Conservation (phyloP, 768 basidiomycete genomes). For the Udeniomyces megalosporus region DNA sequence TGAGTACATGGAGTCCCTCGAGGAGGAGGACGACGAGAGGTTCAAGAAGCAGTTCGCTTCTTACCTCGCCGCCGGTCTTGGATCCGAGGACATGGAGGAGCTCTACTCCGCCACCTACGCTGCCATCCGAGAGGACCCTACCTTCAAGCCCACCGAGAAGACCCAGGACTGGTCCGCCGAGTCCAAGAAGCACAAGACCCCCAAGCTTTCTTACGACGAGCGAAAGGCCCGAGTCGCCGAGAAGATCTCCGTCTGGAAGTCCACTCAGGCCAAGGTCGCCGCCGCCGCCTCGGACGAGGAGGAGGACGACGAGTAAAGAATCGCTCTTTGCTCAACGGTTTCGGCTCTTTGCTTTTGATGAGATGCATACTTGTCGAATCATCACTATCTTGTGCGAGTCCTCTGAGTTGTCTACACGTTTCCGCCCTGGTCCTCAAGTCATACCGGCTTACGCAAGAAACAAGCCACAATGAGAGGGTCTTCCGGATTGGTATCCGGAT, state of each 20-base stretch:
- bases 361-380: too few species aligned
- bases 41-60: slow-evolving; percentile 91
- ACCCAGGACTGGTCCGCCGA: slow-evolving; percentile 82
- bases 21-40: slow-evolving; percentile 98
- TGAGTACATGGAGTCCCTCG: slow-evolving; percentile 97
- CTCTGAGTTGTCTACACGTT: too few species aligned
- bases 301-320: slow-evolving; percentile 39
- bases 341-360: too few species aligned
- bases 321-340: background rate
- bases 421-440: too few species aligned
- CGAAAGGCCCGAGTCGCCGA: slow-evolving; percentile 62
- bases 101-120: slow-evolving; percentile 84
- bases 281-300: slow-evolving; percentile 29
- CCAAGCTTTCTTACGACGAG: slow-evolving; percentile 57
- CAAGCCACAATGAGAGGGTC: too few species aligned
- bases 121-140: slow-evolving; percentile 87
- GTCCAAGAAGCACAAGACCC: slow-evolving; percentile 48
- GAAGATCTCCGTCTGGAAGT: slow-evolving; percentile 83
- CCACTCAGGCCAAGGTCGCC: slow-evolving; percentile 35
- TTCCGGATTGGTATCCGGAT: too few species aligned
- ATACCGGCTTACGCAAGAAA: too few species aligned
- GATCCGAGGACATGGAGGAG: slow-evolving; percentile 93
- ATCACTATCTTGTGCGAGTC: too few species aligned
- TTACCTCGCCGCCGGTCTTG: slow-evolving; percentile 88
- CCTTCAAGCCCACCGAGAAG: slow-evolving; percentile 79